Evolutionary conservation across 2,329 filamentous ascomycete species (phyloP), one percentile per base, ranked within the genome.

Genomic region (Colletotrichum tamarilloi): DNA sequence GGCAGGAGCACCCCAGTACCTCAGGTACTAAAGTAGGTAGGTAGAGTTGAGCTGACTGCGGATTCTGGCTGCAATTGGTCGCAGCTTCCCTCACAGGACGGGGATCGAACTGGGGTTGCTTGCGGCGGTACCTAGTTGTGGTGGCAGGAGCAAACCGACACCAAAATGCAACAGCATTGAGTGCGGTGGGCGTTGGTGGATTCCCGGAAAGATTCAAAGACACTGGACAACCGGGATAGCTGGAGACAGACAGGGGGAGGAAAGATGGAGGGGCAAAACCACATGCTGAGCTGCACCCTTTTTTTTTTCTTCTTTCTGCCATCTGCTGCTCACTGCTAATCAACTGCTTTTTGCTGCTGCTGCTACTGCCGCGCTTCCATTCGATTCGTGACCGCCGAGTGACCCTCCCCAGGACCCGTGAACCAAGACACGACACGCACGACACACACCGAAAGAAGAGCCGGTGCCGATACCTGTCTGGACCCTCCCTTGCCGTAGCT

Each of bases 241-340:
- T n/a, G 32, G 28, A 59, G 57, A 26, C 57, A 52, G 60, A 52
- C 42, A 16, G n/a, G 60, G 60, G 42, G 19, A 22, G 42, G 24
- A 24, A 35, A n/a, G 62, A 65, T 70, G 62, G 70, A 73, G 70
- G 70, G 70, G 70, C 67, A 65, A 62, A 58, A 57, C 68, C 70
- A 65, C 55, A 73, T 64, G 22, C 26, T 16, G 53, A 66, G n/a
- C 42, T 11, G 62, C 67, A 35, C 32, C 52, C 59, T 62, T 49
- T 46, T 71, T 52, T 35, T 67, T 62, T 72, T 35, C 32, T 70
- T 52, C 28, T 67, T 68, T 72, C 60, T 63, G 35, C 46, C 46
- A 22, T 52, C 58, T 49, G 28, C 62, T 49, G 42, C 42, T 49
- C 42, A 19, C 42, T 49, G 19, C 42, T 49, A 49, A 49, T 49